A percentile compares a stretch with the other conserved stretches of the same genome.
These are phyloP conservation scores for Penicillium verhagenii DNA, from an alignment of 495 filamentous ascomycete genomes.

Conservation along the genomic window DNA sequence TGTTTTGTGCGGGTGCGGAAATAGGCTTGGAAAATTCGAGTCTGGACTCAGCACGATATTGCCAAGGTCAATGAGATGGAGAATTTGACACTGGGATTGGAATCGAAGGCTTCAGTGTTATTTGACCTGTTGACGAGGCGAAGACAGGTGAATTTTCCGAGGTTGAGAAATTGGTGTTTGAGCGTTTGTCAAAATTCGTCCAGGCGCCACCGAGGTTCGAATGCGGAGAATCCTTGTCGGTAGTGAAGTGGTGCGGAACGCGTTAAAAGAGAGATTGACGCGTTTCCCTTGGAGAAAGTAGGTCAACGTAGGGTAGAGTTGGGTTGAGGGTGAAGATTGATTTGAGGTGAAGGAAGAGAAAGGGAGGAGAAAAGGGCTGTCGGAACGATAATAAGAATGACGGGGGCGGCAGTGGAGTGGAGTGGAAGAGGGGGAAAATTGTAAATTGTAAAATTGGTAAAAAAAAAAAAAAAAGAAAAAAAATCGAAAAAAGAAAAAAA, in stretches of 20 bases:
- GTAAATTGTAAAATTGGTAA: conserved; percentile 14
- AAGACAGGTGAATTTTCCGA: background rate
- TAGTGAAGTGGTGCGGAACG: conserved; percentile 5
- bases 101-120: background rate
- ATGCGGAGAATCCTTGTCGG: conserved; percentile 17
- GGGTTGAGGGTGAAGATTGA: conserved; percentile 3
- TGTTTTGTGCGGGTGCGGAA: conserved; percentile 15
- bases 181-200: conserved; percentile 21
- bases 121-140: background rate
- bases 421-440: conserved; percentile 25
- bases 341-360: conserved; percentile 3
- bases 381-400: conserved; percentile 36
- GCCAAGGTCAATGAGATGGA: conserved; percentile 23
- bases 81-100: conserved; percentile 8
- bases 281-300: conserved; percentile 7
- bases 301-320: conserved; percentile 1
- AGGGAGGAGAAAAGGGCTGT: conserved; percentile 17
- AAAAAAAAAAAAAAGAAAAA: conserved; percentile 20
- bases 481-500: conserved; percentile 17
- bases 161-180: conserved; percentile 4
- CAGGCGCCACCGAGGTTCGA: conserved; percentile 20
- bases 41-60: conserved; percentile 13
- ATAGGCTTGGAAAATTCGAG: conserved; percentile 18
- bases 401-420: conserved; percentile 31
- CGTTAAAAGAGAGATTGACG: conserved; percentile 23